Evolutionary conservation across 2,329 filamentous ascomycete species (phyloP), one percentile per base, ranked within the genome.

Genomic region (Aspergillus flavus): DNA sequence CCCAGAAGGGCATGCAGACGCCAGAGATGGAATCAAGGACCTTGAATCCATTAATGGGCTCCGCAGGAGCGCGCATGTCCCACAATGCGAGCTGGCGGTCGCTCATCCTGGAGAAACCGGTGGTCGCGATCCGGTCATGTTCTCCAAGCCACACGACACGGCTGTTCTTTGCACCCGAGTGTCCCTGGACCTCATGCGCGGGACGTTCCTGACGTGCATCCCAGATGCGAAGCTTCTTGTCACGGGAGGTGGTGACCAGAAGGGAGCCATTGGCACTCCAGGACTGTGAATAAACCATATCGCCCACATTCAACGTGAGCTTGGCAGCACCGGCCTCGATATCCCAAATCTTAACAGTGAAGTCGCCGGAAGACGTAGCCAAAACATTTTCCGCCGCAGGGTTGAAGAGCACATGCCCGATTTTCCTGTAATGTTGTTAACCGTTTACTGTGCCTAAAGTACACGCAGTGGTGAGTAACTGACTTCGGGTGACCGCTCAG

Each of bases 1-100:
- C 95, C 95, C 95, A 99, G 87, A 99, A 98, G 36, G 95, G 95
- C 92, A 99, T 97, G 85, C 93, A 96, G 64, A 99, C 94, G 77
- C 95, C 95, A 53, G 94, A 97, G 73, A 97, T 97, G 54, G 93
- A 96, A 80, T 99, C 95, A 56, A 99, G 86, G 70, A 91, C 91
- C 72, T 87, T 89, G 82, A 97, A 97, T 19, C 93, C 94, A 57
- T 92, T 93, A 72, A 98, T 90, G 56, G 95, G 95, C 72, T 96
- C 90, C 41, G 78, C 81, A 21, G 89, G 87, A 68, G 88, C 90
- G 71, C 94, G 91, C 55, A 93, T 89, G 82, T 99, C 95, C 95
- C 95, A 99, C 43, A 99, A 85, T 59, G 92, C 95, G 70, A 99
- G 86, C 79, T 99, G 95, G 59, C 95, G 89, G 81, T 99, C 95